phyloP scores from a whole-genome alignment of 1,284 basidiomycete genomes.

The Melanopsichium pennsylvanicum region DNA sequence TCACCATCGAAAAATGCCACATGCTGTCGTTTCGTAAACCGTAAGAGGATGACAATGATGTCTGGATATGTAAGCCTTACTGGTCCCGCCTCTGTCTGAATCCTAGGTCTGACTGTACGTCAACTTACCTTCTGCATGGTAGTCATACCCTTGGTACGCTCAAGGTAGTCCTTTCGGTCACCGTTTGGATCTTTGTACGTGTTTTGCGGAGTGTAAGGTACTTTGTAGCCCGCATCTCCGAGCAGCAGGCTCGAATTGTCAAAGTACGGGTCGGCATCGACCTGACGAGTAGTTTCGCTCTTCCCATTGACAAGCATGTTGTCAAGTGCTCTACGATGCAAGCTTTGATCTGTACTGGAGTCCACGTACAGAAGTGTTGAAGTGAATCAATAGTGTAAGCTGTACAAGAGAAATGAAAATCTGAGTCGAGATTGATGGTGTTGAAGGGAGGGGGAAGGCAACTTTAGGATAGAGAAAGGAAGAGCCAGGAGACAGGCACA shows the following conservation, averaged over 20 bases:
- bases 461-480: no score
- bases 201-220: constrained; percentile 50
- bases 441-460: no score
- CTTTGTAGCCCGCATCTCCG: constrained; percentile 25
- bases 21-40: constrained; percentile 54
- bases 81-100: no score
- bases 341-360: no score
- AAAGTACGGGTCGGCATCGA: constrained; percentile 45
- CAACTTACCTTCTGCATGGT: constrained; percentile 65
- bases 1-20: constrained; percentile 70
- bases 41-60: background rate
- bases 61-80: background rate
- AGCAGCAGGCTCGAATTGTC: constrained; percentile 44
- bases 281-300: constrained; percentile 17
- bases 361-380: no score
- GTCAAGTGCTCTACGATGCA: no score
- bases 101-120: no score
- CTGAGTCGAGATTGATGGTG: no score
- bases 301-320: constrained; percentile 15
- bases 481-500: no score
- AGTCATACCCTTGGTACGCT: constrained; percentile 42
- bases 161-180: constrained; percentile 39
- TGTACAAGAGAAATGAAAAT: no score
- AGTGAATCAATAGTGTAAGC: no score
- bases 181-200: constrained; percentile 48